phyloP scores from a whole-genome alignment of 441 rosid genomes.

The Brassica balearica region DNA sequence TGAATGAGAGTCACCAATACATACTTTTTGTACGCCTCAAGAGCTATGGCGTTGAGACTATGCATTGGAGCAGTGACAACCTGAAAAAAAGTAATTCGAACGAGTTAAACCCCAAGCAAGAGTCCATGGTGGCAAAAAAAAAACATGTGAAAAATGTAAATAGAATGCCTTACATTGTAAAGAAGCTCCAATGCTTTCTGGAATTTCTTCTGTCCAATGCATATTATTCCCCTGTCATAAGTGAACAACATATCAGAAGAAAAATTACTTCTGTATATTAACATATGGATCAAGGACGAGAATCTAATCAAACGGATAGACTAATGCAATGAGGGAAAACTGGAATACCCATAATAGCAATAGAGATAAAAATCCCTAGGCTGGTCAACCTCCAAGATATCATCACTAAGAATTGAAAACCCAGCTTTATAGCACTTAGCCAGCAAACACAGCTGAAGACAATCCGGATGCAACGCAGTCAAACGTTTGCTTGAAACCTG shows the following conservation, averaged over 20 bases:
- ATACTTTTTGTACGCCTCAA: conserved; percentile 95
- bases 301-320: conserved; percentile 9
- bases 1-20: conserved; percentile 84
- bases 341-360: conserved; percentile 89
- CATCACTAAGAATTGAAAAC: conserved; percentile 78
- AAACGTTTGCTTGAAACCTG: conserved; percentile 73
- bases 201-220: conserved; percentile 83
- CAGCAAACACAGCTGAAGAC: conserved; percentile 84
- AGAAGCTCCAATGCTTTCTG: conserved; percentile 94
- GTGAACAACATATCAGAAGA: not conserved
- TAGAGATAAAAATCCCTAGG: conserved; percentile 91
- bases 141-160: conserved; percentile 17
- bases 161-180: conserved; percentile 60
- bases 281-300: conserved; percentile 4
- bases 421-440: conserved; percentile 83
- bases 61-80: conserved; percentile 95
- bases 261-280: not conserved
- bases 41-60: conserved; percentile 75
- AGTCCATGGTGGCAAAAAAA: conserved; percentile 2
- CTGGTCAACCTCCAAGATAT: conserved; percentile 86
- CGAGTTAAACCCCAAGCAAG: conserved; percentile 24
- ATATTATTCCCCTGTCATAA: conserved; percentile 84
- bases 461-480: conserved; percentile 93
- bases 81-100: conserved; percentile 46
- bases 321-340: conserved; percentile 32